Evolutionary conservation across 139 green algal genomes (phyloP), one percentile per base, ranked within the genome.

Genomic region (Picochlorum sp.): DNA sequence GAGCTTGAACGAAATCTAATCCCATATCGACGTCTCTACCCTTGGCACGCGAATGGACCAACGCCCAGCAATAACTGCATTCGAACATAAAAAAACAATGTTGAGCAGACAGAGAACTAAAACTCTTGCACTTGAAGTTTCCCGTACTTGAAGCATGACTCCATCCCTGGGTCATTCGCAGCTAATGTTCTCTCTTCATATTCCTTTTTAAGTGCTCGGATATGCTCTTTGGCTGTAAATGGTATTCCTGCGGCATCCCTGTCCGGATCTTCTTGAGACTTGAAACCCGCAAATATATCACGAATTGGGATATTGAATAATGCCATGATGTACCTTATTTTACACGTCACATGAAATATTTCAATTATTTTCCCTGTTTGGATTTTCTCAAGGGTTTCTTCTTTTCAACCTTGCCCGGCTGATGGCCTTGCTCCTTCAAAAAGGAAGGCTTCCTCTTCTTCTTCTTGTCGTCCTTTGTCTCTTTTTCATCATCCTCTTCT

Each of bases 381-480:
- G 28, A 28, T 30, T 30, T 41, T 2, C 34, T 13, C 34, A 41
- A 41, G 34, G 34, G 34, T 41, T 11, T 41, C 8, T 41, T 41
- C 8, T 56, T 21, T 24, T 56, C n/a, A 14, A 30, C 28, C 28
- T 30, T 30, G 4, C 28, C 28, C 28, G 4, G 28, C 28, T 37
- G 18, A 18, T 8, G 18, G 18, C 13, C n/a, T 62, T 57, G n/a
- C 2, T 47, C n/a, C 10, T 20, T 21, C n/a, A 34, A 28, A 28
- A 28, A n/a, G 16, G n/a, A 20, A 45, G 56, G 10, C 56, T 41
- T 34, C 44, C 67, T 41, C 32, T 67, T 47, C 13, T 45, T 10
- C 4, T 62, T 64, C 51, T 76, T 30, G 28, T 30, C 28, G 28
- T 30, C 28, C 28, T 30, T 2, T 62, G 72, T 46, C 28, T n/a